These are phyloP conservation scores for Aspergillus latus DNA, from an alignment of 2,329 filamentous ascomycete genomes.

Conservation along the genomic window DNA sequence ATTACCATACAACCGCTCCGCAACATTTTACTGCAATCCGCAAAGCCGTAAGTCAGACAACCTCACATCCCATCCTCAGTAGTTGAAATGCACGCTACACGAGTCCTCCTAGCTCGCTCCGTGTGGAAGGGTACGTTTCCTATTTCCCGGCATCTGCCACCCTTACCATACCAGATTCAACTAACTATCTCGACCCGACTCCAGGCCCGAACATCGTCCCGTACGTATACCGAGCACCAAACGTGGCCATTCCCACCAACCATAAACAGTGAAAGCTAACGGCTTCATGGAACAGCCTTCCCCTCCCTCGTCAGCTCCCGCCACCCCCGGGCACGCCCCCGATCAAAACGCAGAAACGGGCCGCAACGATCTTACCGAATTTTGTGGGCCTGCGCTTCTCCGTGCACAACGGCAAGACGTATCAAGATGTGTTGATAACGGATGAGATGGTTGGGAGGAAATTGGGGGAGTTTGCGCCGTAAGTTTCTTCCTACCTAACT, in stretches of 20 bases:
- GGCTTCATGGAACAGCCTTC: constrained; percentile 31
- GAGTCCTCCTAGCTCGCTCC: constrained; percentile 69
- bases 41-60: neutral
- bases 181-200: constrained; percentile 8
- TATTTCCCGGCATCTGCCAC: neutral
- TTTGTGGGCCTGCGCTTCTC: constrained; percentile 89
- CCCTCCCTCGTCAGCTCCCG: constrained; percentile 43
- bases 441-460: constrained; percentile 98
- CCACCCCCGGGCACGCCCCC: constrained; percentile 65
- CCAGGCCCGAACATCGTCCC: constrained; percentile 69
- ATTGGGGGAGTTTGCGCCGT: constrained; percentile 88
- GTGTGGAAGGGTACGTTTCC: constrained; percentile 75
- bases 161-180: neutral
- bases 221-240: constrained; percentile 50
- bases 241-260: neutral
- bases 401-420: constrained; percentile 87
- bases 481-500: constrained; percentile 45
- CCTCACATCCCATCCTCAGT: neutral
- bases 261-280: neutral
- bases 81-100: constrained; percentile 65
- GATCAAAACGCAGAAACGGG: constrained; percentile 82
- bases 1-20: constrained; percentile 2
- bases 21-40: constrained; percentile 10
- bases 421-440: constrained; percentile 78
- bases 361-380: constrained; percentile 85